Evolutionary conservation across 352 stramenopile species (phyloP).

Genomic region (Globisporangium irregulare): DNA sequence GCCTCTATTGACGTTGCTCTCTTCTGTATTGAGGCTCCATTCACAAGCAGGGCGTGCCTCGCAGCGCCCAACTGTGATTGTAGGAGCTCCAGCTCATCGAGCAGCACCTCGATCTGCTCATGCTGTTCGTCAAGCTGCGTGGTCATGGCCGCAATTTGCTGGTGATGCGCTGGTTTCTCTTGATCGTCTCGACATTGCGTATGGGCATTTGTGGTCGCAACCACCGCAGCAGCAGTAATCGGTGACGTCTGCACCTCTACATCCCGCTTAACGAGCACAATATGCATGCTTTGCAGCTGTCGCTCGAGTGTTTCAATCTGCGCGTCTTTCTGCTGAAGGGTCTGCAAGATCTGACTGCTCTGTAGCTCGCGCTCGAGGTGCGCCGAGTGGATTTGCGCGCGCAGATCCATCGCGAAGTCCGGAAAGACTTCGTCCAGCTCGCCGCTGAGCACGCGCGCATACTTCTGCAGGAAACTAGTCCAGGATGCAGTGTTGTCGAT

Average conservation of each 20-base stretch:
- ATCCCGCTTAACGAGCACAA: background rate
- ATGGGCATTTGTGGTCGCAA: background rate
- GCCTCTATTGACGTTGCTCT: background rate
- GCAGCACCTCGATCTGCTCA: constrained; percentile 30
- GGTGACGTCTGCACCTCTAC: background rate
- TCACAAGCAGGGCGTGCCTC: background rate
- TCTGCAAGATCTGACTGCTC: constrained; percentile 22
- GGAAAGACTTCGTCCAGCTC: constrained; percentile 14
- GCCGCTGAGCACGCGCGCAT: constrained; percentile 7
- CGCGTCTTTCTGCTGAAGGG: constrained; percentile 28
- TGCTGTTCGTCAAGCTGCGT: constrained; percentile 18
- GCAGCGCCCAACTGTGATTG: background rate
- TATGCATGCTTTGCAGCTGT: background rate
- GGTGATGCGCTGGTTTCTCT: background rate
- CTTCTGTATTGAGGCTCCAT: background rate
- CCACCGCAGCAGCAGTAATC: background rate
- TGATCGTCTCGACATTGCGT: background rate
- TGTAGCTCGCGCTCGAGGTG: constrained; percentile 19
- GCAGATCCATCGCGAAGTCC: constrained; percentile 21
- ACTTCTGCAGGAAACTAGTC: background rate
- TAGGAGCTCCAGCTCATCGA: constrained; percentile 29
- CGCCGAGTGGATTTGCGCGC: constrained; percentile 13
- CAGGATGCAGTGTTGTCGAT: background rate
- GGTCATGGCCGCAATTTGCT: too few species aligned
- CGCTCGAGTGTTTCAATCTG: constrained; percentile 20